Base-by-base conservation (phyloP, 2,329 filamentous ascomycete species). In the Arthrobotrys sinensis region DNA sequence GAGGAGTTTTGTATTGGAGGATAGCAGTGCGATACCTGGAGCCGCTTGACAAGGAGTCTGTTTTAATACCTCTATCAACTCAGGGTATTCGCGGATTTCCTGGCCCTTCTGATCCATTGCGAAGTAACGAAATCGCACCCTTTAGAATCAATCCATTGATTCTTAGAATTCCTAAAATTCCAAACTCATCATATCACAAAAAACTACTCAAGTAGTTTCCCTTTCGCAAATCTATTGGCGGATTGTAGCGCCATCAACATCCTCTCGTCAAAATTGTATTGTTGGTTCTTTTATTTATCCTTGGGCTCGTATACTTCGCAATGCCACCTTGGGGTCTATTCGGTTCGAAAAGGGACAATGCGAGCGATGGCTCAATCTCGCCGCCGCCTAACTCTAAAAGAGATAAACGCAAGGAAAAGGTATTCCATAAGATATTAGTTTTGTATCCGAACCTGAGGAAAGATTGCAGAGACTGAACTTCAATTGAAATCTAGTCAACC, bases 311-410 rank as follows among this genome's bases (percentile, higher is more conserved):
- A 53, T 40, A 43, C 64, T 11, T 63, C 16, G 36, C n/a, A 36
- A 72, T 72, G 60, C 48, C 60, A 45, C 66, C 52, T 10, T 60
- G 55, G 55, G 34, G 34, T 40, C 19, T 53, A 16, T 72, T 64
- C 32, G 63, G 24, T n/a, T 43, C 72, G n/a, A 69, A 60, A 24
- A 76, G 70, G 40, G 72, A 76, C 12, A 55, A 60, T 36, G 63
- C 4, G 10, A 75, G 70, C 32, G 72, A 76, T 14, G 55, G 65
- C 43, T 69, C 72, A 14, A 76, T 43, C 10, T 76, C 72, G 11
- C 72, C 72, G 45, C 36, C 65, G 6, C 64, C 57, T 10, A 24
- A 14, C 4, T 53, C 57, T 2, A 50, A 24, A 48, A 40, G 28
- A 21, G 52, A 38, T 19, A 64, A 52, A 60, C 40, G 38, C 24